phyloP scores from a whole-genome alignment of 495 filamentous ascomycete species.

The Extremus antarcticus region DNA sequence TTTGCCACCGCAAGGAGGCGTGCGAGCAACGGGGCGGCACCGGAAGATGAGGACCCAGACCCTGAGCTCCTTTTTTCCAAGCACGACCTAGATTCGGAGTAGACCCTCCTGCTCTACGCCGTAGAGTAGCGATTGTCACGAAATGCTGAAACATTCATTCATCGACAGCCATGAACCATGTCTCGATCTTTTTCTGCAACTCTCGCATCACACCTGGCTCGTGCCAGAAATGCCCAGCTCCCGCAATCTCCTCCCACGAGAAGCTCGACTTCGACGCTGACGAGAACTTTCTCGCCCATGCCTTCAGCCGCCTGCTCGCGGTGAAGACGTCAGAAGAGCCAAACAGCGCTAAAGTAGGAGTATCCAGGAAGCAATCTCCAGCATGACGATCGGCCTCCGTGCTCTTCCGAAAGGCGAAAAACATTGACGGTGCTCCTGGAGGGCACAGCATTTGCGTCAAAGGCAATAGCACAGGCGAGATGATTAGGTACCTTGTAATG shows the following conservation, averaged over 20 bases:
- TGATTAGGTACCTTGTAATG: slow-evolving; percentile 49
- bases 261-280: slow-evolving; percentile 32
- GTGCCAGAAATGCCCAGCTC: slow-evolving; percentile 77
- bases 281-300: slow-evolving; percentile 56
- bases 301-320: slow-evolving; percentile 50
- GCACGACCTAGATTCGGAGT: slow-evolving; percentile 18
- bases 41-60: slow-evolving; percentile 28
- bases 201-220: slow-evolving; percentile 49
- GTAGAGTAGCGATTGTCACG: no score
- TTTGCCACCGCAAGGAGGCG: slow-evolving; percentile 13
- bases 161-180: slow-evolving; percentile 36
- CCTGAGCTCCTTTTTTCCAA: slow-evolving; percentile 37
- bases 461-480: slow-evolving; percentile 71
- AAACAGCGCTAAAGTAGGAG: slow-evolving; percentile 61
- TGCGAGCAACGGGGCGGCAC: slow-evolving; percentile 13
- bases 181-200: slow-evolving; percentile 38
- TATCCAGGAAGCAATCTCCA: slow-evolving; percentile 32
- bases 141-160: no score
- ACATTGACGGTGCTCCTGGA: slow-evolving; percentile 12
- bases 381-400: background rate
- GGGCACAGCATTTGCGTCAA: slow-evolving; percentile 45
- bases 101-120: no score
- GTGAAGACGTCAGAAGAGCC: slow-evolving; percentile 74
- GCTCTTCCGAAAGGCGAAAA: background rate
- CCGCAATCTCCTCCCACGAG: slow-evolving; percentile 43